Percentiles rank a stretch among this genome's conserved stretches.
Conservation (phyloP, 2,329 filamentous ascomycete species). For the Berkeleyomyces rouxiae region DNA sequence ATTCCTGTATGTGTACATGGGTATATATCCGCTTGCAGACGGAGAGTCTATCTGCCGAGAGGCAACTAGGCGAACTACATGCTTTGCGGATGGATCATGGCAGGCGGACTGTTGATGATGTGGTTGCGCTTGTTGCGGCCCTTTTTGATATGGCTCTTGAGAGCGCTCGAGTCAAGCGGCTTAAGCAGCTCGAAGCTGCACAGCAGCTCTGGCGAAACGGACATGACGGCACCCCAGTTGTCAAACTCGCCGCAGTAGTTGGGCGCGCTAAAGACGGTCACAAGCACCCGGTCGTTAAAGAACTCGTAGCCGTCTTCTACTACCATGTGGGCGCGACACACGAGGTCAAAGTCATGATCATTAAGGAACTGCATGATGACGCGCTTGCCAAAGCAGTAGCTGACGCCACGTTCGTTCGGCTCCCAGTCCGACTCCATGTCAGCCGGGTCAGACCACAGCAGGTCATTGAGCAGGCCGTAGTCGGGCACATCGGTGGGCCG, state of each 20-base stretch:
- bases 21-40: background rate
- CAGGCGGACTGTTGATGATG: slow-evolving; percentile 73
- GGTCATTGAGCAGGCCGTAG: slow-evolving; percentile 84
- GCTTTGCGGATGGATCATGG: slow-evolving; percentile 11
- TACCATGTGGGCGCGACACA: slow-evolving; percentile 97
- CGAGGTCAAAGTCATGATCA: slow-evolving; percentile 89
- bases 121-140: slow-evolving; percentile 84
- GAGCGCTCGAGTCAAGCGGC: slow-evolving; percentile 81
- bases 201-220: slow-evolving; percentile 77
- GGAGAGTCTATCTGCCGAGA: background rate
- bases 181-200: slow-evolving; percentile 97
- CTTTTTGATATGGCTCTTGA: slow-evolving; percentile 99
- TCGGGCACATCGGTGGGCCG: slow-evolving; percentile 94
- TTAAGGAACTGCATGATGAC: slow-evolving; percentile 94
- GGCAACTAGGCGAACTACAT: slow-evolving; percentile 2
- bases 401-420: slow-evolving; percentile 88
- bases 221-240: slow-evolving; percentile 99
- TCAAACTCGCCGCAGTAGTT: slow-evolving; percentile 99
- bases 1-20: too few relatives aligned
- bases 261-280: slow-evolving; percentile 93
- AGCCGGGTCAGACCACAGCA: slow-evolving; percentile 93
- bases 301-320: slow-evolving; percentile 99
- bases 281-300: slow-evolving; percentile 84
- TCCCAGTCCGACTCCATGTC: slow-evolving; percentile 99
- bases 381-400: slow-evolving; percentile 96